Evolutionary conservation across 108 stramenopile species (phyloP).

Genomic region (Fragilaria crotonensis): DNA sequence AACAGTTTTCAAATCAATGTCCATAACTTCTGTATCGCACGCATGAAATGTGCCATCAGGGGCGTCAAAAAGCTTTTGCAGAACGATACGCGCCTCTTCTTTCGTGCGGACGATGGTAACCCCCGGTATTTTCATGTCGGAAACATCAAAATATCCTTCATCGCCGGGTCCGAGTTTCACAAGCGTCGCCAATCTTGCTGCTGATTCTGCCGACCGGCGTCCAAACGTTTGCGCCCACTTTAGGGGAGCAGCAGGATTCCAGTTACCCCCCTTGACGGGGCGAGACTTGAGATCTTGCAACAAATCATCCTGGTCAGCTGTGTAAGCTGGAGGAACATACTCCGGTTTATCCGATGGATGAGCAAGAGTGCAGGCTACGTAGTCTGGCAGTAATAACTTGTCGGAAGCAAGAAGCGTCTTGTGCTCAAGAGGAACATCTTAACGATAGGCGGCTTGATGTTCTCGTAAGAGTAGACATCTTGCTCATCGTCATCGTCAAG

Average conservation of each 20-base stretch:
- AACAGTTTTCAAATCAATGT: constrained; percentile 76
- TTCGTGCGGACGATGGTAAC: constrained; percentile 66
- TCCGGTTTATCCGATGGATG: too few relatives aligned
- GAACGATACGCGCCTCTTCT: constrained; percentile 61
- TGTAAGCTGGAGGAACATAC: too few relatives aligned
- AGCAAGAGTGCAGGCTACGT: too few relatives aligned
- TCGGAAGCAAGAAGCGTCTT: too few relatives aligned
- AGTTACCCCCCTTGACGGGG: constrained; percentile 46
- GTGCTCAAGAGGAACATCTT: too few relatives aligned
- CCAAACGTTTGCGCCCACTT: constrained; percentile 66
- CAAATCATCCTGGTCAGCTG: constrained; percentile 7
- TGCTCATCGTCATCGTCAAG: too few relatives aligned
- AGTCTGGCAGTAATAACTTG: too few relatives aligned
- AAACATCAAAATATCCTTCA: constrained; percentile 60
- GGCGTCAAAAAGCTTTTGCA: constrained; percentile 28
- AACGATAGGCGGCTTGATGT: too few relatives aligned
- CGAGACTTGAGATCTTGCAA: constrained; percentile 25
- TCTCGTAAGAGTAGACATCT: too few relatives aligned
- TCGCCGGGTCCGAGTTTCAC: constrained; percentile 50
- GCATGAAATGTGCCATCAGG: constrained; percentile 63
- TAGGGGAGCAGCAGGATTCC: constrained; percentile 53
- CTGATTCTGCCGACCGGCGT: constrained; percentile 35
- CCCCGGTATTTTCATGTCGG: constrained; percentile 12
- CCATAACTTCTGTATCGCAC: constrained; percentile 98
- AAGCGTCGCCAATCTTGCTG: constrained; percentile 22